Percentiles rank a stretch among this genome's conserved stretches.
Evolutionary conservation across 1,284 basidiomycete species (phyloP).

Genomic region (Austropuccinia psidii): DNA sequence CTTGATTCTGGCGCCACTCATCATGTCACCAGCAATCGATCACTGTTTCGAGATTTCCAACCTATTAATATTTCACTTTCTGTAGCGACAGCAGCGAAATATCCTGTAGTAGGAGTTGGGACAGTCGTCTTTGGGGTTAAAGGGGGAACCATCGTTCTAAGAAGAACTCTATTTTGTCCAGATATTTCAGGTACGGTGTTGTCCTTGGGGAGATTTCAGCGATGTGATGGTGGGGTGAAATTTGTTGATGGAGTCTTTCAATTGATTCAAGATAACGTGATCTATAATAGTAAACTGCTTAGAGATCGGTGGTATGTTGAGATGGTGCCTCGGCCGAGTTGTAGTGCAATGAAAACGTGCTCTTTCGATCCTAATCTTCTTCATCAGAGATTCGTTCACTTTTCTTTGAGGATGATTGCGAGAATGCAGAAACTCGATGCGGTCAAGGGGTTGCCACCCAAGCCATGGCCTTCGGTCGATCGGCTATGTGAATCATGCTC

Average conservation of each 20-base stretch:
- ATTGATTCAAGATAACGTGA: neutral
- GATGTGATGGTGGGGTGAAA: neutral
- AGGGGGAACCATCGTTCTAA: neutral
- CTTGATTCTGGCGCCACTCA: neutral
- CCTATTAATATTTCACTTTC: neutral
- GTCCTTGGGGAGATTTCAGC: neutral
- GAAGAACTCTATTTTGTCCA: neutral
- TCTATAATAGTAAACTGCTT: too few species aligned
- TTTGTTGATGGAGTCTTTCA: neutral
- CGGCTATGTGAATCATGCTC: neutral
- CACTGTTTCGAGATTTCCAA: neutral
- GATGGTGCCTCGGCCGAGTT: neutral
- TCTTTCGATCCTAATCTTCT: neutral
- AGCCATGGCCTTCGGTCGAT: too few species aligned
- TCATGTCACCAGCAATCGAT: neutral
- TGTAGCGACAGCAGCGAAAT: neutral
- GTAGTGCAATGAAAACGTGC: neutral
- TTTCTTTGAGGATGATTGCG: too few species aligned
- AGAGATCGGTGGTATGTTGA: too few species aligned
- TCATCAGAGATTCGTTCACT: neutral
- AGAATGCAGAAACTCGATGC: too few species aligned
- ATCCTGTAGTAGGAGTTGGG: neutral
- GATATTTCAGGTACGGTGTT: neutral
- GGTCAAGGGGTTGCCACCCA: neutral
- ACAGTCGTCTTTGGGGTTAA: neutral